These are phyloP conservation scores for Cryptococcus hybrid DNA, from an alignment of 1,284 basidiomycete species.

Conservation along the genomic window DNA sequence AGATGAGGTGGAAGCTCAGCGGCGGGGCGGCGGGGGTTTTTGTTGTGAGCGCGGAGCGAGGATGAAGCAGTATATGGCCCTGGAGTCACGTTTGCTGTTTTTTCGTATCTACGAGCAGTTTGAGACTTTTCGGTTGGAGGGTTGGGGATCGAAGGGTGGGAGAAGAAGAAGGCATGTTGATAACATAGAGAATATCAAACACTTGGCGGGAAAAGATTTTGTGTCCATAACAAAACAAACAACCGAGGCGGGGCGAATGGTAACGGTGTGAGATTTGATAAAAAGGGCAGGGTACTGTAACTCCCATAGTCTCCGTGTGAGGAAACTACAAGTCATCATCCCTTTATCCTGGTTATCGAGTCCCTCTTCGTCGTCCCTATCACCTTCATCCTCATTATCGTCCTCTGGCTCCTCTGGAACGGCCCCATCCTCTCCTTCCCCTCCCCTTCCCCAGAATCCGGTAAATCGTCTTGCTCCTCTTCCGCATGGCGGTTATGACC, in stretches of 20 bases:
- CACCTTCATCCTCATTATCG: neutral
- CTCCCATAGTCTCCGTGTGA: neutral
- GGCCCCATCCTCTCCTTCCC: neutral
- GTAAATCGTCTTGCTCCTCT: conserved; percentile 1
- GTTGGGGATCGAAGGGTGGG: too few species aligned
- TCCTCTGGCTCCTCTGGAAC: neutral
- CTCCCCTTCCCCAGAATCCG: too few species aligned
- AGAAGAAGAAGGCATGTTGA: too few species aligned
- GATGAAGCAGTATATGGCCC: too few species aligned
- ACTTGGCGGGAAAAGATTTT: too few species aligned
- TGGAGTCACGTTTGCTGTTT: too few species aligned
- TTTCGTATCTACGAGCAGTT: too few species aligned
- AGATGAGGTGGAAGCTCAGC: too few species aligned
- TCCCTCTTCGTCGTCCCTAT: neutral
- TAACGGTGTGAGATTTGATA: neutral
- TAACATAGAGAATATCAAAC: too few species aligned
- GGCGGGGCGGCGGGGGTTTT: too few species aligned
- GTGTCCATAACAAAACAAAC: neutral
- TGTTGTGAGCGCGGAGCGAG: too few species aligned
- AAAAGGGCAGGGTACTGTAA: neutral
- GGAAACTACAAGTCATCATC: neutral
- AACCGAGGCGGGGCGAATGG: neutral
- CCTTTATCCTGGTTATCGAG: neutral
- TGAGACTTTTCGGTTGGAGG: too few species aligned
- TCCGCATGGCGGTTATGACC: conserved; percentile 8